phyloP scores from a whole-genome alignment of 2,329 filamentous ascomycete genomes.

The Sporothrix globosa region DNA sequence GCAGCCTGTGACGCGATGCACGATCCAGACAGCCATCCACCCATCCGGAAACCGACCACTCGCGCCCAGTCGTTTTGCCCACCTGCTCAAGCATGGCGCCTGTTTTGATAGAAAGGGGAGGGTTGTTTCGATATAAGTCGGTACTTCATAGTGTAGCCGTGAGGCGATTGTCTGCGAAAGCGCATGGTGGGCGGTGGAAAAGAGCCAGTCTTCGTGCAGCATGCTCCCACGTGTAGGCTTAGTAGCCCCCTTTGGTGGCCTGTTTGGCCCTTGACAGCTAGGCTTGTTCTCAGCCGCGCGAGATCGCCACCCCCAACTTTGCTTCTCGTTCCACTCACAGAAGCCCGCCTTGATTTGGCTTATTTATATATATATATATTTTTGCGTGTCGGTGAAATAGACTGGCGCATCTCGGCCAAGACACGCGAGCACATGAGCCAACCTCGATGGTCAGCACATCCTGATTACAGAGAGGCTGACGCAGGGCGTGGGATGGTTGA shows the following conservation, averaged over 20 bases:
- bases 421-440: slow-evolving; percentile 28
- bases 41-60: slow-evolving; percentile 13
- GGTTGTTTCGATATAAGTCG: not conserved
- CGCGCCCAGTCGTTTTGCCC: slow-evolving; percentile 36
- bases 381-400: not conserved
- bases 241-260: slow-evolving; percentile 26
- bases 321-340: not conserved
- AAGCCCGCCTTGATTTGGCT: not conserved
- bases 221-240: slow-evolving; percentile 34
- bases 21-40: slow-evolving; percentile 3
- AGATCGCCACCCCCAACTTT: slow-evolving; percentile 22
- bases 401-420: not conserved
- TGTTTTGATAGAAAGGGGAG: slow-evolving; percentile 4
- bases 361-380: not conserved
- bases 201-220: slow-evolving; percentile 33
- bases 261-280: not conserved
- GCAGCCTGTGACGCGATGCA: slow-evolving; percentile 18
- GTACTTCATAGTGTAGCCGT: slow-evolving; percentile 2
- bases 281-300: slow-evolving; percentile 14
- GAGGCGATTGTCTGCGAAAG: not conserved
- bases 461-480: not conserved
- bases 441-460: slow-evolving; percentile 13
- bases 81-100: slow-evolving; percentile 33
- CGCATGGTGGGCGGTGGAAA: not conserved
- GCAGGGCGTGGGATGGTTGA: not conserved